Conservation (phyloP, 495 filamentous ascomycete genomes). For the Penicillium bovifimosum region DNA sequence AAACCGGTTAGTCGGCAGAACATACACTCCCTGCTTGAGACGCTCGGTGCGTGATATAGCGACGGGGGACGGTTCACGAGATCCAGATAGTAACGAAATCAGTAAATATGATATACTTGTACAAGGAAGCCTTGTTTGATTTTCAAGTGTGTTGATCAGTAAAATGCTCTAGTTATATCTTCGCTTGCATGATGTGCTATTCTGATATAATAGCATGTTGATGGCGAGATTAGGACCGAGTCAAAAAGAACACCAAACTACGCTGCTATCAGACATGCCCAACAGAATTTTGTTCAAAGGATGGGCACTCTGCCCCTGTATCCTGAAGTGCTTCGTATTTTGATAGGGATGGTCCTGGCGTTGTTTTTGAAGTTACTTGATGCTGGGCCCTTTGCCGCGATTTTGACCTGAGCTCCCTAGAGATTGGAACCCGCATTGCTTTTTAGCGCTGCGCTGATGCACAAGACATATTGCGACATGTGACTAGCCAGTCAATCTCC, state of each 20-base stretch:
- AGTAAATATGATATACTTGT: too few relatives aligned
- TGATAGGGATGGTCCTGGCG: not conserved
- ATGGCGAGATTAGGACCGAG: conserved; percentile 3
- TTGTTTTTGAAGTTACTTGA: not conserved
- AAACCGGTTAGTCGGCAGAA: too few relatives aligned
- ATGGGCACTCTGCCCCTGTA: conserved; percentile 2
- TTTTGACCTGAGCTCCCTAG: not conserved
- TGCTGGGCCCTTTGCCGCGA: not conserved
- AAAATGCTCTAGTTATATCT: too few relatives aligned
- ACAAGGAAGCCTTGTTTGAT: too few relatives aligned
- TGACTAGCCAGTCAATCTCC: not conserved
- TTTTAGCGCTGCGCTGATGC: conserved; percentile 3
- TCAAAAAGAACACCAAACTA: conserved; percentile 2
- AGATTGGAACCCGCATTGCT: conserved; percentile 1
- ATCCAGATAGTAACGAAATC: too few relatives aligned
- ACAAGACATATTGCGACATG: conserved; percentile 3
- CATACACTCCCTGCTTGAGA: too few relatives aligned
- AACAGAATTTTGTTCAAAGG: conserved; percentile 2
- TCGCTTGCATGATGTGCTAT: too few relatives aligned
- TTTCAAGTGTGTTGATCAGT: too few relatives aligned
- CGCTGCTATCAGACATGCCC: conserved; percentile 3
- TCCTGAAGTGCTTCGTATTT: conserved; percentile 2
- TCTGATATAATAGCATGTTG: too few relatives aligned
- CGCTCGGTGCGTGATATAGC: too few relatives aligned
- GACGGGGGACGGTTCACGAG: too few relatives aligned